Percentiles rank a stretch among this genome's conserved stretches.
Evolutionary conservation across 1,284 basidiomycete genomes (phyloP).

Genomic region (Irpex rosettiformis): DNA sequence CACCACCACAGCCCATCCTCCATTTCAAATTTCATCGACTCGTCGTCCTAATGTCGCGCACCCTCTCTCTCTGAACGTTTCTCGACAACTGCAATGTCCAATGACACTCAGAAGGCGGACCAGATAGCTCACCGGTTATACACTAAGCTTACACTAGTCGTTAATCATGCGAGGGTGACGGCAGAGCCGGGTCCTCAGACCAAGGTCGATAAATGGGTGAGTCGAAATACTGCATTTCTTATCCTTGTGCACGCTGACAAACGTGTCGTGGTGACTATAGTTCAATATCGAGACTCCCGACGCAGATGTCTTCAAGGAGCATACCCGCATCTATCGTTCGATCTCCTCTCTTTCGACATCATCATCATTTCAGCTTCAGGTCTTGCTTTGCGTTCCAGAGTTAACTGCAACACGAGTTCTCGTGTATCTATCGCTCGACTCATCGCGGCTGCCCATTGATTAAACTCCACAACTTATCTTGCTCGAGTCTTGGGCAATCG

Average conservation of each 20-base stretch:
- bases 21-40: constrained; percentile 7
- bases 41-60: constrained; percentile 28
- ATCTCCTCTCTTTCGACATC: constrained; percentile 46
- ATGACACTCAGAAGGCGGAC: constrained; percentile 71
- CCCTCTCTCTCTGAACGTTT: constrained; percentile 20
- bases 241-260: neutral
- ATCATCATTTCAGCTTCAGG: constrained; percentile 60
- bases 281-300: constrained; percentile 79
- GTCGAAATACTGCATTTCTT: too few species aligned
- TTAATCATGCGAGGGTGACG: constrained; percentile 66
- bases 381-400: constrained; percentile 67
- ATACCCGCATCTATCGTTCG: constrained; percentile 57
- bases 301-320: constrained; percentile 60
- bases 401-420: constrained; percentile 65
- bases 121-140: constrained; percentile 80
- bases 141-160: constrained; percentile 70
- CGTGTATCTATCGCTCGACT: constrained; percentile 55
- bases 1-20: constrained; percentile 24
- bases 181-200: constrained; percentile 36
- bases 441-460: constrained; percentile 59
- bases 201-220: constrained; percentile 76
- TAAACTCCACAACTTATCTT: constrained; percentile 64
- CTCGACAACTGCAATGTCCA: constrained; percentile 36
- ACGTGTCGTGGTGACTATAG: constrained; percentile 41
- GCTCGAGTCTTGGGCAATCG: constrained; percentile 69